Conservation (phyloP, 1,284 basidiomycete species). For the Filobasidium uniguttulatum region DNA sequence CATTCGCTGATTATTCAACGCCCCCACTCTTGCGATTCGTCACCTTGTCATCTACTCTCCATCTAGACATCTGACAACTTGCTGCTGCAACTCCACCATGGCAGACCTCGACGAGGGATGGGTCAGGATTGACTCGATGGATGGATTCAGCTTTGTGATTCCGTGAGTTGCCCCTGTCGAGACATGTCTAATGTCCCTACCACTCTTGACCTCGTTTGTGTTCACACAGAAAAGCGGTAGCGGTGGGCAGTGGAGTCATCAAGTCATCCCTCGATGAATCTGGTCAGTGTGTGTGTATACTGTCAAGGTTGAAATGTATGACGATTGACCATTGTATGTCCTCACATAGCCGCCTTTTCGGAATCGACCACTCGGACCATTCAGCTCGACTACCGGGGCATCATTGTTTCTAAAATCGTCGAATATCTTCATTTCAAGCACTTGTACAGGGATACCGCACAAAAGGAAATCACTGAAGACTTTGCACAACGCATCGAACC, state of each 20-base stretch:
- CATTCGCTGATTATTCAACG: too few relatives aligned
- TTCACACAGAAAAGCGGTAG: conserved; percentile 19
- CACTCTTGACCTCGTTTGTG: neutral
- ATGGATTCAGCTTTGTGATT: conserved; percentile 35
- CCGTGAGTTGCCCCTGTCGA: conserved; percentile 14
- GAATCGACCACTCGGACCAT: conserved; percentile 10
- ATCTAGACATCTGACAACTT: too few relatives aligned
- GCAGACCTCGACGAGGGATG: conserved; percentile 3
- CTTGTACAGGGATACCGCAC: conserved; percentile 36
- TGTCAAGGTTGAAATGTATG: too few relatives aligned
- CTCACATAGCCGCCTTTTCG: conserved; percentile 4
- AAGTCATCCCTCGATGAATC: conserved; percentile 35
- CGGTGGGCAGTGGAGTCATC: conserved; percentile 33
- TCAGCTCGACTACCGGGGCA: conserved; percentile 22
- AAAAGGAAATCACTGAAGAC: conserved; percentile 41
- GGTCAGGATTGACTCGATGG: conserved; percentile 32
- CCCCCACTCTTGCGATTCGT: too few relatives aligned
- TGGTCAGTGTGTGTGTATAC: too few relatives aligned
- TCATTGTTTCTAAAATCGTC: conserved; percentile 44
- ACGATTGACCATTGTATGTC: too few relatives aligned
- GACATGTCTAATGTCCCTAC: neutral
- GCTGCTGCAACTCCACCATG: too few relatives aligned
- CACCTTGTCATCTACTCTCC: too few relatives aligned
- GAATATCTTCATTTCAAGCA: conserved; percentile 46
- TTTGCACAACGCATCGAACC: conserved; percentile 44